Evolutionary conservation across 78 protist species (phyloP).

Genomic region (slime mould (Dictyostelium discoideum)): dicty_2.7 NC_007088.5:4893001-4893500

Average conservation of each 20-base stretch:
- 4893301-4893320: constrained; percentile 25
- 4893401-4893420: not conserved
- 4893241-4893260: not conserved
- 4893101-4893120: not conserved
- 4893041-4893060: too few species aligned
- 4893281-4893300: not conserved
- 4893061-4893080: too few species aligned
- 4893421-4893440: not conserved
- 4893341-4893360: not conserved
- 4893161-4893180: constrained; percentile 32
- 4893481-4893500: not conserved
- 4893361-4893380: not conserved
- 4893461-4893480: not conserved
- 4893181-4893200: constrained; percentile 52
- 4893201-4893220: constrained; percentile 8
- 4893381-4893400: not conserved
- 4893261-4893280: constrained; percentile 36
- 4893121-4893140: constrained; percentile 1
- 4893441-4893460: not conserved
- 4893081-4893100: too few species aligned
- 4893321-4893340: not conserved
- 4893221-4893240: not conserved
- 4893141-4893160: constrained; percentile 26
- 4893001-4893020: not conserved
- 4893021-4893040: too few species aligned